Evolutionary conservation across 192 early-diverging fungal genomes (phyloP), one percentile per base, ranked within the genome.

Genomic region (Mortierella alpina): DNA sequence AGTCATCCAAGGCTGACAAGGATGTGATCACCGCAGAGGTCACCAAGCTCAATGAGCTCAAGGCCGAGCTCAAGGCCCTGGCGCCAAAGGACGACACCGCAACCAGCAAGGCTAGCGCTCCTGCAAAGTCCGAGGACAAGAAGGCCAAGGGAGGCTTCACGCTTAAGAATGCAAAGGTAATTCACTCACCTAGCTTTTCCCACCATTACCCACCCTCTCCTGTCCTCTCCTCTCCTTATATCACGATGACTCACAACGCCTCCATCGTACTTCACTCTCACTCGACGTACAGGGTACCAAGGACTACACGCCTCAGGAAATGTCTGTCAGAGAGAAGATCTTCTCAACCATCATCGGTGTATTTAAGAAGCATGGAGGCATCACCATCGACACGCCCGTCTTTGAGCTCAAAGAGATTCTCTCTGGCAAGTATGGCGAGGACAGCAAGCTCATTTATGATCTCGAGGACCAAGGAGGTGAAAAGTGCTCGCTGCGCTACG

Each of bases 401-500:
- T 99, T 98, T 85, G 97, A 99, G 85, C 90, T 98, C 31, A 98
- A 93, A 82, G 98, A 99, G 74, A 97, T 99, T 66, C 88, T 99
- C 8, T 81, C 92, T 14, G 97, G 97, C 66, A 99, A 99, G 77
- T 99, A 99, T 68, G 96, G 98, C 22, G 98, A 99, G 85, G 98
- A 99, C 86, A 94, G 92, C 82, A 99, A 99, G 82, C 88, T 99
- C 68, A 99, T 99, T 67, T 99, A 98, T 73, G 97, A 99, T 83
- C 85, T 99, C 44, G 88, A 93, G 72, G 97, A 99, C 83, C 98
- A 99, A 75, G 98, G 97, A 41, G 98, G 97, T 22, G 97, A 98
- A 81, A 86, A 93, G 75, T 98, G 95, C 68, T 97, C 97, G 9
- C 84, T 99, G 31, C 92, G 97, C 31, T 99, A 99, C 75, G 97